Conservation (phyloP, 257 asterid species). For the Solanum chiquidenum region DNA sequence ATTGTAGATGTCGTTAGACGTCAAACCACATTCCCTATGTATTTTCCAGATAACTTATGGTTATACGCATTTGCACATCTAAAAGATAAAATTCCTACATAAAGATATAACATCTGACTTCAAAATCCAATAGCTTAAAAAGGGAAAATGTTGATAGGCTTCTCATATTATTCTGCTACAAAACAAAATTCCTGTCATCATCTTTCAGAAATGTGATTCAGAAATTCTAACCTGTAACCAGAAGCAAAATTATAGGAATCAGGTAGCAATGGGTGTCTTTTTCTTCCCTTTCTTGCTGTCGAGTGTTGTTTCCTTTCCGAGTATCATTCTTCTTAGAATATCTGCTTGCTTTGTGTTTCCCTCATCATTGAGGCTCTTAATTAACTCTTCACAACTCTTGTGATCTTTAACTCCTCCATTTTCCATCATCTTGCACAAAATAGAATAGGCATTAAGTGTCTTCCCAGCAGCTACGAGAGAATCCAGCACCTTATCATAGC, state of each 20-base stretch:
- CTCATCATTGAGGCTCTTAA: slow-evolving; percentile 65
- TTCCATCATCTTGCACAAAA: slow-evolving; percentile 61
- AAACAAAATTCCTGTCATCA: not conserved
- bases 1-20: not conserved
- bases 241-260: not conserved
- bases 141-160: not conserved
- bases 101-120: not conserved
- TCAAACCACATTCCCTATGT: not conserved
- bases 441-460: slow-evolving; percentile 81
- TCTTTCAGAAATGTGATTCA: not conserved
- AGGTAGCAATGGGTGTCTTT: slow-evolving; percentile 20
- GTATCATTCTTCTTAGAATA: slow-evolving; percentile 57
- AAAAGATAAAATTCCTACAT: not conserved
- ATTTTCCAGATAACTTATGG: not conserved
- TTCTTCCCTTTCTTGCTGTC: slow-evolving; percentile 57
- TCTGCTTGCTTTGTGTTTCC: slow-evolving; percentile 93
- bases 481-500: slow-evolving; percentile 85
- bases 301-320: slow-evolving; percentile 20
- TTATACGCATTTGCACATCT: not conserved
- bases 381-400: slow-evolving; percentile 59
- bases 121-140: not conserved
- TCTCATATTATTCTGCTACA: not conserved
- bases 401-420: slow-evolving; percentile 62
- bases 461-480: slow-evolving; percentile 68
- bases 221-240: slow-evolving; percentile 16